phyloP scores from a whole-genome alignment of 2,329 filamentous ascomycete species.

The Sporothrix pseudoabietina region DNA sequence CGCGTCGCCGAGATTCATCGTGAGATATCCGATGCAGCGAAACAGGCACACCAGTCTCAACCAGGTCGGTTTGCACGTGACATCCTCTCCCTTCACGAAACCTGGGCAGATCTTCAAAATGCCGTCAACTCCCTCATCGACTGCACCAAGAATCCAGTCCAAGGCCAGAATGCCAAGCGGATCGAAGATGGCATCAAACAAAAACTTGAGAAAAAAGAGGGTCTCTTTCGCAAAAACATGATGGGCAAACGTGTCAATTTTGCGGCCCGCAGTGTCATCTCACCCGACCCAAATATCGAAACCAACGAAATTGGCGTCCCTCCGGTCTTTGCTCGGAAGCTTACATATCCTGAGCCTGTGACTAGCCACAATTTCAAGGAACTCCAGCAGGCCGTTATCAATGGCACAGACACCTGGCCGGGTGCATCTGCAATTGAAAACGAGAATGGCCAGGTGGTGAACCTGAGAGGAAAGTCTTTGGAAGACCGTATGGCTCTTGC shows the following conservation, averaged over 20 bases:
- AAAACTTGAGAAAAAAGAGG: conserved; percentile 97
- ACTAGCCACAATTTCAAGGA: conserved; percentile 97
- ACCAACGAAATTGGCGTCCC: conserved; percentile 98
- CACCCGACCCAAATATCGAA: conserved; percentile 96
- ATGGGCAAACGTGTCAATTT: conserved; percentile 99
- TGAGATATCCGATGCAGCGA: conserved; percentile 59
- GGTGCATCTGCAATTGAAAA: conserved; percentile 94
- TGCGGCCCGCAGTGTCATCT: conserved; percentile 95
- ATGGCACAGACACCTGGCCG: conserved; percentile 90
- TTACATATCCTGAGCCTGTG: conserved; percentile 96
- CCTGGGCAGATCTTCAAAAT: conserved; percentile 83
- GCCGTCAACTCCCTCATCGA: conserved; percentile 92
- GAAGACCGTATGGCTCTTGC: conserved; percentile 89
- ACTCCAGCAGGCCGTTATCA: conserved; percentile 93
- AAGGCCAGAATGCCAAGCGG: conserved; percentile 73
- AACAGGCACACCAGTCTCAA: conserved; percentile 36
- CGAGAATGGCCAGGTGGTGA: conserved; percentile 89
- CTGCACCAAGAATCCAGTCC: conserved; percentile 79
- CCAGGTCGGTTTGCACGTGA: conserved; percentile 49
- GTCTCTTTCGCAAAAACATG: conserved; percentile 98
- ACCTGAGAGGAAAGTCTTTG: conserved; percentile 79
- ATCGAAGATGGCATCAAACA: conserved; percentile 97
- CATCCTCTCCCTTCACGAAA: conserved; percentile 76
- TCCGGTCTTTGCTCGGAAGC: conserved; percentile 93
- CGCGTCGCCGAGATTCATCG: conserved; percentile 73